A percentile compares a stretch with the other conserved stretches of the same genome.
These are phyloP conservation scores for Nigrospora osmanthi DNA, from an alignment of 2,329 filamentous ascomycete genomes.

Conservation along the genomic window DNA sequence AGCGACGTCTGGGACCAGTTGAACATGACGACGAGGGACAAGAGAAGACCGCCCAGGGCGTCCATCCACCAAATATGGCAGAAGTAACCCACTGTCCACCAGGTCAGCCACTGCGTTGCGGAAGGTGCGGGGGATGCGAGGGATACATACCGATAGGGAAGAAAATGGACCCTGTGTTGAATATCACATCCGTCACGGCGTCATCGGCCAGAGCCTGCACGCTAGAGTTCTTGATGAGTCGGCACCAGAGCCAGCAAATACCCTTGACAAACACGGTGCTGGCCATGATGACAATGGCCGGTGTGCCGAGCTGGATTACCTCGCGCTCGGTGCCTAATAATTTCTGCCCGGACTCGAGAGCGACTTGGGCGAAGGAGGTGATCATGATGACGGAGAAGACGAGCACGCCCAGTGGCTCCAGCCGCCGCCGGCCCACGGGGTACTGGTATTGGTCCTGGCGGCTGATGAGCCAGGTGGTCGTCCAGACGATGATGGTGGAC, in stretches of 20 bases:
- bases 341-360: constrained; percentile 59
- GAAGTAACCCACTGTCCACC: constrained; percentile 57
- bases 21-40: constrained; percentile 72
- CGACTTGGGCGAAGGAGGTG: constrained; percentile 74
- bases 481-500: constrained; percentile 74
- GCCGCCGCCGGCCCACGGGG: constrained; percentile 66
- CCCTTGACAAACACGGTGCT: constrained; percentile 76
- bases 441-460: constrained; percentile 68
- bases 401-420: constrained; percentile 74
- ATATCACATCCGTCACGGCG: constrained; percentile 69
- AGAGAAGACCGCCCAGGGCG: constrained; percentile 66
- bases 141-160: constrained; percentile 60
- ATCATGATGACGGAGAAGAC: constrained; percentile 85
- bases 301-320: constrained; percentile 64
- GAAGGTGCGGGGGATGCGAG: background rate
- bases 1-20: constrained; percentile 70
- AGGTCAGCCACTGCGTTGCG: background rate
- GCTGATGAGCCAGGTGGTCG: constrained; percentile 66
- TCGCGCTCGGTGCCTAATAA: constrained; percentile 53
- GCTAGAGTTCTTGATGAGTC: constrained; percentile 75
- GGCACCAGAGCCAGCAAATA: constrained; percentile 80
- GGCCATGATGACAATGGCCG: constrained; percentile 74
- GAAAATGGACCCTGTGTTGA: constrained; percentile 83
- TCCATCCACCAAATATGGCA: constrained; percentile 78
- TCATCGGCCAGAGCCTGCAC: constrained; percentile 66